phyloP scores from a whole-genome alignment of 2,329 filamentous ascomycete species.

The Ophiostoma sp. region DNA sequence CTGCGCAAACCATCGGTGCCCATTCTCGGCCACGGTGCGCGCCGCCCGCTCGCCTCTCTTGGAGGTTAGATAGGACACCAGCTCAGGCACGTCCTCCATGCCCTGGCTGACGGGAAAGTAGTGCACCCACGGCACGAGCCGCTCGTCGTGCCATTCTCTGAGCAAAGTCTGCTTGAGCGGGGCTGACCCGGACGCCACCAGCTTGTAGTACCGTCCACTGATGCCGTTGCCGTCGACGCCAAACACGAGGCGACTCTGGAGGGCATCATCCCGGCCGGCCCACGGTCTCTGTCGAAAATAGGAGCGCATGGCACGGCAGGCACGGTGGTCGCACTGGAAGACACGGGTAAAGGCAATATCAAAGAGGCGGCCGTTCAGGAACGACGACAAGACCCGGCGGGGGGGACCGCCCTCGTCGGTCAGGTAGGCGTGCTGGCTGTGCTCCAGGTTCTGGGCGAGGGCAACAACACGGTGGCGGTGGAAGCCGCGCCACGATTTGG shows the following conservation, averaged over 20 bases:
- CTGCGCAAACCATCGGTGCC: constrained; percentile 7
- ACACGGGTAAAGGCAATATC: constrained; percentile 38
- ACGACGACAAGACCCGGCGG: constrained; percentile 33
- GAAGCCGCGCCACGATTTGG: constrained; percentile 38
- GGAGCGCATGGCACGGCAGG: constrained; percentile 29
- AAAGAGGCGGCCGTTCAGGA: constrained; percentile 40
- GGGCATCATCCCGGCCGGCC: constrained; percentile 36
- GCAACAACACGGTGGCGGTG: constrained; percentile 52
- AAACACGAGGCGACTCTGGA: constrained; percentile 46
- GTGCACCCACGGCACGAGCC: constrained; percentile 57
- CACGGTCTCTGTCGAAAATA: constrained; percentile 29
- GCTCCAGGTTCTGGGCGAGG: constrained; percentile 40
- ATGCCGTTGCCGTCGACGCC: constrained; percentile 60
- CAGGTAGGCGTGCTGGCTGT: constrained; percentile 38
- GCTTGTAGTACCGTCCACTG: constrained; percentile 53
- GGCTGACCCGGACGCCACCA: constrained; percentile 49
- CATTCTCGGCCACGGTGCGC: constrained; percentile 15
- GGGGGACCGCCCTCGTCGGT: constrained; percentile 30
- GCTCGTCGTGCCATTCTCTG: constrained; percentile 60
- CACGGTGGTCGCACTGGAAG: constrained; percentile 44
- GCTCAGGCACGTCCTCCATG: constrained; percentile 53
- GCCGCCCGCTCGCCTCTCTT: constrained; percentile 33
- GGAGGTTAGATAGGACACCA: constrained; percentile 48
- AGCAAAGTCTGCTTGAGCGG: constrained; percentile 55
- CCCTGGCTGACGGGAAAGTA: constrained; percentile 55